Base-by-base conservation (phyloP, 2,329 filamentous ascomycete genomes). In the Clonostachys rhizophaga region DNA sequence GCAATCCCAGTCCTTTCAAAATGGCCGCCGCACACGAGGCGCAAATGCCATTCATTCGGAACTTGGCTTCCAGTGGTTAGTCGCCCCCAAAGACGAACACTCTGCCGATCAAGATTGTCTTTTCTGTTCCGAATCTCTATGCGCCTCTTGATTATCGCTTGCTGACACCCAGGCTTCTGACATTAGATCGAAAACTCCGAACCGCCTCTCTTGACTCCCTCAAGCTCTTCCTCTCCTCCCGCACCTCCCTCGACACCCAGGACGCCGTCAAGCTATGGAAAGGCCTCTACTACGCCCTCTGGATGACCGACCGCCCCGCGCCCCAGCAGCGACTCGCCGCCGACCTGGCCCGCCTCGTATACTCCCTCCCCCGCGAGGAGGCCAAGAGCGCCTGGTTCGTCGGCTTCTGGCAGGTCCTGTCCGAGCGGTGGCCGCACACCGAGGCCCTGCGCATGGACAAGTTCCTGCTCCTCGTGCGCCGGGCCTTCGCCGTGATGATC, bases 241-340 rank as follows among this genome's bases (percentile, higher is more conserved):
- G 79, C 39, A 64, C 71, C 36, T 58, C 67, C 46, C 80, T 96
- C 51, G 71, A 80, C 16, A 72, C 80, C 39, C 66, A 87, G 54
- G 91, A 96, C 54, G 74, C 89, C 44, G 75, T 92, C 50, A 96
- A 96, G 72, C 79, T 97, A 54, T 96, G 91, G 90, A 95, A 95
- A 63, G 92, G 91, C 6, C 80, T 97, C 17, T 96, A 94, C 74
- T 96, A 91, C 76, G 86, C 86, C 60, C 81, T 94, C 59, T 96
- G 90, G 86, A 94, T 96, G 84, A 90, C 86, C 66, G 91, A 96
- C 74, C 88, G 91, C 43, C 86, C 91, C 11, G 71, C 84, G n/a
- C 85, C 88, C 4, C 92, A 96, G 72, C 91, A 96, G 73, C 80
- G 80, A 40, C 86, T 97, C 42, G 87, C 88, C 55, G 71, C 76